Evolutionary conservation across 768 basidiomycete species (phyloP).

Genomic region (Sarcomyxa edulis): DNA sequence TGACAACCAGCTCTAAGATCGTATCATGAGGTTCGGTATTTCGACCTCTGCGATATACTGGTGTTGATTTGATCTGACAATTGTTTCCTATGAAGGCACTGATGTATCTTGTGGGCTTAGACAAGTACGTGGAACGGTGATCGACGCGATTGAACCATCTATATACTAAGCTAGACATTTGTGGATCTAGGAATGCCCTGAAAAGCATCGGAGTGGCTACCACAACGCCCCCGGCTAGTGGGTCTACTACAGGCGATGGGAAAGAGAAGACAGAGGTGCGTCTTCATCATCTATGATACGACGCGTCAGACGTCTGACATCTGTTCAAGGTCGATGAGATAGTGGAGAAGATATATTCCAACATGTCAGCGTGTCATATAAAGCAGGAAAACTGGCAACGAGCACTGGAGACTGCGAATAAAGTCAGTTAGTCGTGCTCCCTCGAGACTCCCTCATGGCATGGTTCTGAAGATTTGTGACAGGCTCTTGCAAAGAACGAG

Average conservation of each 20-base stretch:
- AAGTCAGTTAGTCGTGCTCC: constrained; percentile 33
- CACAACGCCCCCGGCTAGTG: constrained; percentile 19
- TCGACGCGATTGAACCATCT: neutral
- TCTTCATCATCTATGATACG: neutral
- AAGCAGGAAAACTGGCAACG: constrained; percentile 79
- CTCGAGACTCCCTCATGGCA: neutral
- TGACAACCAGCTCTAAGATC: constrained; percentile 49
- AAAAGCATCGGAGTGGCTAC: constrained; percentile 43
- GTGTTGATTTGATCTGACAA: constrained; percentile 9
- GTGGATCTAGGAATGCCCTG: constrained; percentile 43
- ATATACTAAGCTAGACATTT: constrained; percentile 3
- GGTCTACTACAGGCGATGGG: constrained; percentile 26
- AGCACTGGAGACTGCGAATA: constrained; percentile 75
- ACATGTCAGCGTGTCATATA: constrained; percentile 81
- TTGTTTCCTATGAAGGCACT: constrained; percentile 41
- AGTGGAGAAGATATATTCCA: constrained; percentile 78
- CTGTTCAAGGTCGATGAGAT: constrained; percentile 59
- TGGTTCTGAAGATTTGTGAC: neutral
- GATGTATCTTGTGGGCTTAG: constrained; percentile 68
- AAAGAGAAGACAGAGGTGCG: constrained; percentile 67
- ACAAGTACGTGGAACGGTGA: constrained; percentile 50
- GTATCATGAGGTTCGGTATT: constrained; percentile 65
- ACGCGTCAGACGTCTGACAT: no score
- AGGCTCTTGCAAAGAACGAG: constrained; percentile 75
- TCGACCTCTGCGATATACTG: neutral